phyloP scores from a whole-genome alignment of 1,139 yeast genomes.

The Yamadazyma kanchanaburiensis region DNA sequence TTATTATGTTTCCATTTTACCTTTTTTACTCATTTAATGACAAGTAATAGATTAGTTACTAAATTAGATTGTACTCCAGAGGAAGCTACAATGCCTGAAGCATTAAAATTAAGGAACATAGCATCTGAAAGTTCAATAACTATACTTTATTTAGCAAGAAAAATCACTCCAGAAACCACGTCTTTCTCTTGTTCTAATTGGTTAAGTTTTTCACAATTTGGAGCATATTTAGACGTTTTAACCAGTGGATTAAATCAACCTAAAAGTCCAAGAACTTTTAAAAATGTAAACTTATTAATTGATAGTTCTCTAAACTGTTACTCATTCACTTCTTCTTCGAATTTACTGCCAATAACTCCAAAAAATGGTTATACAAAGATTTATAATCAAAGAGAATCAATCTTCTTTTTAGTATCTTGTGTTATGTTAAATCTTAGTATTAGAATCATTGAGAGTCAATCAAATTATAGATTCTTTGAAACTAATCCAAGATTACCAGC shows the following conservation, averaged over 20 bases:
- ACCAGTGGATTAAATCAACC: conserved; percentile 33
- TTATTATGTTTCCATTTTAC: conserved; percentile 24
- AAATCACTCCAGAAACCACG: conserved; percentile 16
- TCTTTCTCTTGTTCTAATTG: conserved; percentile 29
- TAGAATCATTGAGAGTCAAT: conserved; percentile 21
- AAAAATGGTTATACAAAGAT: conserved; percentile 5
- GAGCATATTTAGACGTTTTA: conserved; percentile 31
- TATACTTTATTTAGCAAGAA: conserved; percentile 23
- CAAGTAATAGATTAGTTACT: conserved; percentile 26
- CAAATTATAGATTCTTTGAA: conserved; percentile 14
- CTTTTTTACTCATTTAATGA: conserved; percentile 33
- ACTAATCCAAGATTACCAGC: conserved; percentile 14
- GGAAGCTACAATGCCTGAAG: conserved; percentile 14
- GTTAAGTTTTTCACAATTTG: conserved; percentile 30
- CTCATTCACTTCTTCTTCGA: conserved; percentile 5
- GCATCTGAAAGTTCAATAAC: conserved; percentile 36
- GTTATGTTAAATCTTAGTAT: conserved; percentile 23
- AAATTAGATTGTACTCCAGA: conserved; percentile 12
- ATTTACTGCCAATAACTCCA: no score
- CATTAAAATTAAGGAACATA: conserved; percentile 21
- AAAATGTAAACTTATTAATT: conserved; percentile 30
- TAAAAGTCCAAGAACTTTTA: conserved; percentile 20
- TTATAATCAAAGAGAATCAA: conserved; percentile 21
- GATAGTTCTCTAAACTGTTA: conserved; percentile 10
- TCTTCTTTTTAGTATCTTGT: conserved; percentile 20